phyloP scores from a whole-genome alignment of 2,329 filamentous ascomycete species.

The Aspergillus versicolor region DNA sequence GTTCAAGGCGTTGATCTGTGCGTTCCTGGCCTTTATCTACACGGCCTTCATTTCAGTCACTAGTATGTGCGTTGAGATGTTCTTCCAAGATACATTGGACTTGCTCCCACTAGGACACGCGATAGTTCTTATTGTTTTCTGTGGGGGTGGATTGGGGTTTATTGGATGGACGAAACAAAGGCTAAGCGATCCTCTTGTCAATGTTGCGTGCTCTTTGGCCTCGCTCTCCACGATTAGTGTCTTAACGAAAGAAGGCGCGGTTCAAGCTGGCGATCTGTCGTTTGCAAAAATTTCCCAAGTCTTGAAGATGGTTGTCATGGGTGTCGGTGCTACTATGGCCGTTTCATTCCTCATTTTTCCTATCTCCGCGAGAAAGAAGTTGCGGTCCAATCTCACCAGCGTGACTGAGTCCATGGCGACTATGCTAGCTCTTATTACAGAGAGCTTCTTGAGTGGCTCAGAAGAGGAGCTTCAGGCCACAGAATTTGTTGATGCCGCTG shows the following conservation, averaged over 20 bases:
- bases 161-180: slow-evolving; percentile 84
- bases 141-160: slow-evolving; percentile 82
- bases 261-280: slow-evolving; percentile 79
- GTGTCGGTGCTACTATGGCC: slow-evolving; percentile 67
- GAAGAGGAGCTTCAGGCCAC: slow-evolving; percentile 72
- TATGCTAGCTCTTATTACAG: slow-evolving; percentile 77
- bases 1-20: slow-evolving; percentile 78
- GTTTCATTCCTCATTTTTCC: slow-evolving; percentile 79
- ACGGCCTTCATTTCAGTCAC: slow-evolving; percentile 72
- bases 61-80: slow-evolving; percentile 84
- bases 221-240: slow-evolving; percentile 87
- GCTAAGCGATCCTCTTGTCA: slow-evolving; percentile 75
- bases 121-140: slow-evolving; percentile 77
- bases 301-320: slow-evolving; percentile 79
- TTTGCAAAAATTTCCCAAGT: slow-evolving; percentile 79
- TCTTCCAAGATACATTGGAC: slow-evolving; percentile 68
- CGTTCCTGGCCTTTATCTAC: slow-evolving; percentile 75
- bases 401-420: slow-evolving; percentile 74
- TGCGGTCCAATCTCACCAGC: slow-evolving; percentile 72
- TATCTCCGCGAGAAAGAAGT: slow-evolving; percentile 69
- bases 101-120: slow-evolving; percentile 71
- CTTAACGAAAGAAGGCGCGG: slow-evolving; percentile 84
- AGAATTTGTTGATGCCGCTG: slow-evolving; percentile 62
- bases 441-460: slow-evolving; percentile 77
- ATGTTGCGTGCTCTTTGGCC: slow-evolving; percentile 79